Conservation (phyloP, 306 rosid genomes). For the Sphenostylis stenocarpa region DNA sequence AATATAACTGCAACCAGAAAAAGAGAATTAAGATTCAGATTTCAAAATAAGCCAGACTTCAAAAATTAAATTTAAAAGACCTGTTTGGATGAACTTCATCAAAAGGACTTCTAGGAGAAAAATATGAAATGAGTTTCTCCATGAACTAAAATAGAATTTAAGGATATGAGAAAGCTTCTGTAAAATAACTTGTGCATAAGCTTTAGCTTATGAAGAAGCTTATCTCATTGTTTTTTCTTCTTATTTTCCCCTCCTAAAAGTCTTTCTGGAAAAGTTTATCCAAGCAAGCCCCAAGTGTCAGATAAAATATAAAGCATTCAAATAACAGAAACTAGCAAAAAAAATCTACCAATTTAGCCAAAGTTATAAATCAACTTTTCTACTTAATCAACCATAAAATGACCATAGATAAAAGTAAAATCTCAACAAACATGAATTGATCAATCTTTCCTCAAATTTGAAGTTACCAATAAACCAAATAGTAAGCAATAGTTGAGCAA, state of each 20-base stretch:
- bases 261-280: too few relatives aligned
- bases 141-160: too few relatives aligned
- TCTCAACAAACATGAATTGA: not conserved
- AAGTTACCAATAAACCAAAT: not conserved
- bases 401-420: not conserved
- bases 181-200: too few relatives aligned
- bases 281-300: too few relatives aligned
- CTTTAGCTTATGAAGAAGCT: too few relatives aligned
- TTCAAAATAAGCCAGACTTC: slow-evolving; percentile 23
- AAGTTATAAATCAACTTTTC: not conserved
- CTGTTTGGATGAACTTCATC: too few relatives aligned
- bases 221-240: too few relatives aligned
- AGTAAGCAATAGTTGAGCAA: not conserved
- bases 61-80: not conserved
- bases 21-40: not conserved
- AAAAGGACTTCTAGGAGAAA: too few relatives aligned
- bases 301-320: not conserved
- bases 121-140: too few relatives aligned
- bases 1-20: not conserved
- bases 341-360: not conserved
- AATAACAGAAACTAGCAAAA: not conserved
- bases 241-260: too few relatives aligned
- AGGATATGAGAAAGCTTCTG: too few relatives aligned
- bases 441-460: not conserved
- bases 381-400: not conserved